phyloP scores from a whole-genome alignment of 805 yeast species.

The Candida ascalaphidarum region DNA sequence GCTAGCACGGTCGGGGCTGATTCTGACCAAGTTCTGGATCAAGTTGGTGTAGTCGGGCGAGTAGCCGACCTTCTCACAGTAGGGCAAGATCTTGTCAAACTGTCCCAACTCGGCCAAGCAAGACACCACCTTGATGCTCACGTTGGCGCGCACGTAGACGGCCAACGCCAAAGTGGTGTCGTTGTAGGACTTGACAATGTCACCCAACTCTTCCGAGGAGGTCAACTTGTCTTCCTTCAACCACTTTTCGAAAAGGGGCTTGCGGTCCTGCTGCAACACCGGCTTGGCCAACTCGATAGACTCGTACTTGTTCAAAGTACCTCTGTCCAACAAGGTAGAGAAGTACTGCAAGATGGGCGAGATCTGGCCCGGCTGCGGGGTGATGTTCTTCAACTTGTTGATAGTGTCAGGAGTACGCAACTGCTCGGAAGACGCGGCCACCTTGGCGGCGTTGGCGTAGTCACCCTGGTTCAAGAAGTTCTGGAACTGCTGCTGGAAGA shows the following conservation, averaged over 20 bases:
- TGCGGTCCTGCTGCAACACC: conserved; percentile 89
- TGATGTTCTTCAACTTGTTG: conserved; percentile 81
- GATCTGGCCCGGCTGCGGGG: conserved; percentile 88
- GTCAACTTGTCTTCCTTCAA: conserved; percentile 90
- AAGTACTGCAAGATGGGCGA: conserved; percentile 93
- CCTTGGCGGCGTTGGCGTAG: conserved; percentile 87
- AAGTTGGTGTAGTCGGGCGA: conserved; percentile 85
- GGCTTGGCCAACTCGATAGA: conserved; percentile 93
- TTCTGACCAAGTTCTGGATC: conserved; percentile 83
- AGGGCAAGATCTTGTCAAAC: conserved; percentile 91
- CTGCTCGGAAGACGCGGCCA: conserved; percentile 91
- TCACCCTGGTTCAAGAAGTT: conserved; percentile 76
- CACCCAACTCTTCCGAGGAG: conserved; percentile 96
- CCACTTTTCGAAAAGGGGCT: conserved; percentile 92
- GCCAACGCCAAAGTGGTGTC: conserved; percentile 84
- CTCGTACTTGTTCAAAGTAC: conserved; percentile 86
- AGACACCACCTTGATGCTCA: conserved; percentile 83
- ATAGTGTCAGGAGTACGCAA: conserved; percentile 93
- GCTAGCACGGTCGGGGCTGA: conserved; percentile 95
- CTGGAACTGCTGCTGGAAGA: conserved; percentile 88
- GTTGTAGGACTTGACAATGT: conserved; percentile 74
- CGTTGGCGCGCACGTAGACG: conserved; percentile 76
- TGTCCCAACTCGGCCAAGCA: conserved; percentile 93
- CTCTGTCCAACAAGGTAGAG: conserved; percentile 84
- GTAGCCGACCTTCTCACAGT: conserved; percentile 81